Evolutionary conservation across 805 yeast species (phyloP).

Genomic region (Candida gorgasii): DNA sequence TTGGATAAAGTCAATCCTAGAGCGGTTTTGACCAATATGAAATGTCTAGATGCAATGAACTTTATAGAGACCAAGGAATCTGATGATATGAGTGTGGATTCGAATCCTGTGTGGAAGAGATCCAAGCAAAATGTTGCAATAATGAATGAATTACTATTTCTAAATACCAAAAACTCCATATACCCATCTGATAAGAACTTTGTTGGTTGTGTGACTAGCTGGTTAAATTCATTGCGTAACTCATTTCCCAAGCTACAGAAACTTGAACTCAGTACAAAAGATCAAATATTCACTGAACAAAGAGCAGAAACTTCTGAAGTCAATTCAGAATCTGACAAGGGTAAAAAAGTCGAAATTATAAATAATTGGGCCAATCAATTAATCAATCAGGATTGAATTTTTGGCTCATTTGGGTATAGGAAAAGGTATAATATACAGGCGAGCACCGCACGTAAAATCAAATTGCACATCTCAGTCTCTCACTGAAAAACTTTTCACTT

Average conservation of each 20-base stretch:
- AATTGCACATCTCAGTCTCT: background rate
- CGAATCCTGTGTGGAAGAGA: background rate
- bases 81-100: constrained; percentile 11
- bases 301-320: constrained; percentile 21
- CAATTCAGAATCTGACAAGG: constrained; percentile 5
- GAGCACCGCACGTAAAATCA: background rate
- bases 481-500: background rate
- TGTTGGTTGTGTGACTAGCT: constrained; percentile 1
- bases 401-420: background rate
- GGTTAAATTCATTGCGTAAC: constrained; percentile 19
- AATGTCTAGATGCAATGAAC: constrained; percentile 20
- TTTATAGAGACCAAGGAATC: constrained; percentile 4
- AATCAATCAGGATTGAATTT: background rate
- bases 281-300: constrained; percentile 35
- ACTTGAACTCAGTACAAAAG: constrained; percentile 33
- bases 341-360: background rate
- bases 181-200: background rate
- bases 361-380: background rate
- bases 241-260: constrained; percentile 27
- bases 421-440: background rate
- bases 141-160: constrained; percentile 6
- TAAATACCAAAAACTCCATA: background rate
- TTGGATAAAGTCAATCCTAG: constrained; percentile 13
- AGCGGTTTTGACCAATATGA: constrained; percentile 26
- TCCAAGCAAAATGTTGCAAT: constrained; percentile 3